Evolutionary conservation across 768 basidiomycete genomes (phyloP), one percentile per base, ranked within the genome.

Genomic region (Hirschioporus abietinus): DNA sequence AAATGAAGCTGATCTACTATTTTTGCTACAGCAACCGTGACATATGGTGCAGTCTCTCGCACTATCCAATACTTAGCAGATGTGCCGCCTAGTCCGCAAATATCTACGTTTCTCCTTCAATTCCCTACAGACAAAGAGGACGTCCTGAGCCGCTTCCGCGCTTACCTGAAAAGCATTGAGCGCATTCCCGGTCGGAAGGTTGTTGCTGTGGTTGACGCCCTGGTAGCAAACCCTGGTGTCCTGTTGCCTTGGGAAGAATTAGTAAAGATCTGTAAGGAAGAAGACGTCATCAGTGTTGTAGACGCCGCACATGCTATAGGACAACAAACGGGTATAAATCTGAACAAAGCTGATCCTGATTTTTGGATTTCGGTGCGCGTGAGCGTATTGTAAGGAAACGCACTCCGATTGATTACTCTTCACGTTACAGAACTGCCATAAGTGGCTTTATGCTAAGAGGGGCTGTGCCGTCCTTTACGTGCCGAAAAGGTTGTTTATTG

Each of bases 271-370:
- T 89, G 88, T 72, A 79, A 81, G 64, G 81, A 88, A 68, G 85
- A 88, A 52, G 84, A 85, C 0, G 82, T 88, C 0, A 83, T 84
- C 75, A 88, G 83, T 35, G 70, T 95, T n/a, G 76, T 95, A 17
- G 93, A 95, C 71, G 93, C 84, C 1, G 92, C 92, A 7, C 92
- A 94, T 71, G 84, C 86, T 3, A 83, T 94, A 57, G 92, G 92
- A 0, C 90, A 91, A 70, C 86, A 91, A 71, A 70, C 82, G 7
- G 76, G 84, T 65, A 80, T 92, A 66, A 82, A 92, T 71, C 74
- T 93, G 20, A 78, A 78, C 3, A 77, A 79, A 59, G 76, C 76
- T 0, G 77, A 81, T 63, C 90, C 90, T 12, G 93, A 95, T 75
- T 92, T 93, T 72, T 93, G 88, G 87, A 78, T 89, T 25, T 88